phyloP scores from a whole-genome alignment of 2,329 filamentous ascomycete species.

The Fusarium sp. region DNA sequence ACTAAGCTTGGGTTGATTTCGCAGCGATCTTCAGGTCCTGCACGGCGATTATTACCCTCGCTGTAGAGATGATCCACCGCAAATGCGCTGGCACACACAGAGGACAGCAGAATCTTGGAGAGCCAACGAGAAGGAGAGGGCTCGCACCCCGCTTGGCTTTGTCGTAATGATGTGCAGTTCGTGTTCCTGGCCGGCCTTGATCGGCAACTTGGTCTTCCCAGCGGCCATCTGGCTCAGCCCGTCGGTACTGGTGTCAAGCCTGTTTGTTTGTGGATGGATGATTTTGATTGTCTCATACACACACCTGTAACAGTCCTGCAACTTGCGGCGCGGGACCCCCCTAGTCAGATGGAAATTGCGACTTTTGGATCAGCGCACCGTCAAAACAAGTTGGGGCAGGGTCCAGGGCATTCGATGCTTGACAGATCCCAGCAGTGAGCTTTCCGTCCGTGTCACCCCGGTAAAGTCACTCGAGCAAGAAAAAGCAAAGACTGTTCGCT shows the following conservation, averaged over 20 bases:
- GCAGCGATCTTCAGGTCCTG: slow-evolving; percentile 16
- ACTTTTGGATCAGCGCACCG: not conserved
- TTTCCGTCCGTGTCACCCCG: slow-evolving; percentile 11
- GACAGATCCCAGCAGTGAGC: no score
- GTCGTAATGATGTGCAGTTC: slow-evolving; percentile 8
- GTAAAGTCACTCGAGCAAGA: slow-evolving; percentile 7
- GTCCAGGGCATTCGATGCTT: no score
- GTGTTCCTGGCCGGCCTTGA: not conserved
- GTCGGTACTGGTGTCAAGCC: not conserved
- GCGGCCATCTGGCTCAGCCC: not conserved
- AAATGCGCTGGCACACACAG: not conserved
- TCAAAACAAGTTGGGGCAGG: no score
- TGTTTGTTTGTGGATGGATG: not conserved
- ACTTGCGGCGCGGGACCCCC: slow-evolving; percentile 25
- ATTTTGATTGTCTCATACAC: slow-evolving; percentile 34
- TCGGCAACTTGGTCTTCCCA: no score
- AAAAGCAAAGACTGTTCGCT: not conserved
- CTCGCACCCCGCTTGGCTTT: not conserved
- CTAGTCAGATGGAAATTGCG: slow-evolving; percentile 33
- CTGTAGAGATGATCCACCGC: slow-evolving; percentile 6
- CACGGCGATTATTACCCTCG: slow-evolving; percentile 8
- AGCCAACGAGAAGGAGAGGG: not conserved
- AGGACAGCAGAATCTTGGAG: not conserved
- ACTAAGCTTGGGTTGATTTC: not conserved
- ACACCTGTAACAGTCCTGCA: slow-evolving; percentile 45